Conservation (phyloP, 73 alveolate species). For the Paramecium sonneborni region DNA sequence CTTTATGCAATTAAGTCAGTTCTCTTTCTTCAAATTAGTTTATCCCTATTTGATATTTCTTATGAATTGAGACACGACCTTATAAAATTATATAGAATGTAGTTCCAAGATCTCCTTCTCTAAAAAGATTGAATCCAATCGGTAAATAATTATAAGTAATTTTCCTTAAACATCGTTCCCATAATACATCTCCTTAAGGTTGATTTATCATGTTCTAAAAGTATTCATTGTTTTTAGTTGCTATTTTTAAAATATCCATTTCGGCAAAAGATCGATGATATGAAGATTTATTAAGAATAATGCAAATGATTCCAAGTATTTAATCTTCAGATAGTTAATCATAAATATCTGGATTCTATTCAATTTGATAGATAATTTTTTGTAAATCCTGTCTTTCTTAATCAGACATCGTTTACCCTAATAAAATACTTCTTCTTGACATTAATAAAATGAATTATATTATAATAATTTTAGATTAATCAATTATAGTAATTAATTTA, state of each 20-base stretch:
- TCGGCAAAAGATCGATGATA: slow-evolving; percentile 28
- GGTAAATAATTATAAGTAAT: neutral
- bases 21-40: slow-evolving; percentile 36
- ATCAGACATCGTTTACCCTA: neutral
- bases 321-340: neutral
- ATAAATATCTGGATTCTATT: neutral
- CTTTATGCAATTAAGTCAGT: slow-evolving; percentile 11
- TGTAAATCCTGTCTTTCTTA: neutral
- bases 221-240: neutral
- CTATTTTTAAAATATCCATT: slow-evolving; percentile 27
- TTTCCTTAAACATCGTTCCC: slow-evolving; percentile 35
- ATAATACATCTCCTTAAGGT: slow-evolving; percentile 18
- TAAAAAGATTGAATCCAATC: neutral
- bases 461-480: neutral
- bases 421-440: neutral
- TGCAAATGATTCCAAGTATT: neutral
- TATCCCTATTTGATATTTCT: neutral
- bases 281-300: neutral
- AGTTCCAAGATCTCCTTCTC: slow-evolving; percentile 48
- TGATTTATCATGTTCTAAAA: neutral
- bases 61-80: slow-evolving; percentile 3
- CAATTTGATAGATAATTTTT: neutral
- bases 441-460: neutral
- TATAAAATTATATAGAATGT: slow-evolving; percentile 34
- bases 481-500: neutral